A percentile compares a stretch with the other conserved stretches of the same genome.
These are phyloP conservation scores for Candida nemodendra DNA, from an alignment of 805 yeast genomes.

Conservation along the genomic window DNA sequence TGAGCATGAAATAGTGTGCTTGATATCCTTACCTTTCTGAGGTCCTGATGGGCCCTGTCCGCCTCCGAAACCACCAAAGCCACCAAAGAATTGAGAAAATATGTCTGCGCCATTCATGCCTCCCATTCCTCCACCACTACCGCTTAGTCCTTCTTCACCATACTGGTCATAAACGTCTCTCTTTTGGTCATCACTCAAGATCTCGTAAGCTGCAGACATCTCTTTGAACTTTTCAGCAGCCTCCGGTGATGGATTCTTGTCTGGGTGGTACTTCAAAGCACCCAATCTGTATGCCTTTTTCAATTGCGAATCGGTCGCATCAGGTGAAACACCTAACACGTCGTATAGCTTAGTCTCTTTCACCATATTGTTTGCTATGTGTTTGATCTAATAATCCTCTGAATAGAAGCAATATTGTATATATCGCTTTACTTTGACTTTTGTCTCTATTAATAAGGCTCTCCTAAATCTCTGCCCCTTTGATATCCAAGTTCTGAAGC, in stretches of 20 bases:
- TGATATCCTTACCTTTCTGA: constrained; percentile 84
- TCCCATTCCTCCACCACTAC: constrained; percentile 67
- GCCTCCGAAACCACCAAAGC: constrained; percentile 63
- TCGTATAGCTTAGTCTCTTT: constrained; percentile 80
- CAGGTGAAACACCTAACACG: constrained; percentile 65
- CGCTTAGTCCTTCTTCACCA: constrained; percentile 90
- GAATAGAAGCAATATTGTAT: too few species aligned
- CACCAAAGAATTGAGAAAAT: constrained; percentile 59
- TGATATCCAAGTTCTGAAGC: background rate
- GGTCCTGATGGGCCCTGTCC: constrained; percentile 80
- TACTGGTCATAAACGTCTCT: constrained; percentile 84
- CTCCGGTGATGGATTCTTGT: constrained; percentile 79
- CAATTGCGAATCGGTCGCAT: constrained; percentile 67
- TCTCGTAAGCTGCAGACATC: constrained; percentile 82
- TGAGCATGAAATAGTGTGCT: constrained; percentile 79
- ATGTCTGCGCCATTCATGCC: constrained; percentile 52
- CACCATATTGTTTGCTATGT: constrained; percentile 50
- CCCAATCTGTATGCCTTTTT: constrained; percentile 81
- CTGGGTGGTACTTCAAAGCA: constrained; percentile 82
- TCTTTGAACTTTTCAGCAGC: constrained; percentile 96
- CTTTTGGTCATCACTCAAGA: constrained; percentile 83
- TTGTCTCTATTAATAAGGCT: background rate
- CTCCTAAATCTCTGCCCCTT: background rate
- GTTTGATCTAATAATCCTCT: background rate
- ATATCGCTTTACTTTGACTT: too few species aligned